These are phyloP conservation scores for Emiliania huxleyi DNA, from an alignment of 78 protist genomes.

Conservation along the genomic window DNA sequence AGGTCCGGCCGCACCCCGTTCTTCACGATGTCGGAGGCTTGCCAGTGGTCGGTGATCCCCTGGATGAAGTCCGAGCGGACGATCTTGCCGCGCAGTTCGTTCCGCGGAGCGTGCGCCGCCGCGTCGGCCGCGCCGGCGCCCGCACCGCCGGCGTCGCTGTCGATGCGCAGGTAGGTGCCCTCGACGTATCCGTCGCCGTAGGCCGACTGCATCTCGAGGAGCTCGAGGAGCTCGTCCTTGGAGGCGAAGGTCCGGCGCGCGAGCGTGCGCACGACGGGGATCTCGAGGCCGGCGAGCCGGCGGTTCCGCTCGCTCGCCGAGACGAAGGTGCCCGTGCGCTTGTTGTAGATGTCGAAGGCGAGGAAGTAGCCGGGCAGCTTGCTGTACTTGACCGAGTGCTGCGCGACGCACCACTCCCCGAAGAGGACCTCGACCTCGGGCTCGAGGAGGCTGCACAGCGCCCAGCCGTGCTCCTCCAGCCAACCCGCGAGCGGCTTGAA, in stretches of 20 bases:
- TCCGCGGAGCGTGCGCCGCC: neutral
- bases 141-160: neutral
- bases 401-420: constrained; percentile 60
- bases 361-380: constrained; percentile 54
- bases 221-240: neutral
- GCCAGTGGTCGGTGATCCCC: constrained; percentile 21
- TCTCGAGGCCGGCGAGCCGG: neutral
- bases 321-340: neutral
- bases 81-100: constrained; percentile 13
- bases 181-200: neutral
- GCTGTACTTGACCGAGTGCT: constrained; percentile 40
- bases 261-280: neutral
- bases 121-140: neutral
- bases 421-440: constrained; percentile 37
- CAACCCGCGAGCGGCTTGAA: constrained; percentile 30
- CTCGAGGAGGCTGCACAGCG: constrained; percentile 44
- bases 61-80: constrained; percentile 44
- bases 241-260: neutral
- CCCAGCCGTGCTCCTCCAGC: constrained; percentile 27
- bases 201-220: neutral
- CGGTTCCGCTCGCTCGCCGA: neutral
- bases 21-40: neutral
- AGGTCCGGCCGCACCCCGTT: neutral
- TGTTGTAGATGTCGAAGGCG: constrained; percentile 60
- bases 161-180: constrained; percentile 23